Base-by-base conservation (phyloP, 768 basidiomycete species). In the Lactarius hatsudake region DNA sequence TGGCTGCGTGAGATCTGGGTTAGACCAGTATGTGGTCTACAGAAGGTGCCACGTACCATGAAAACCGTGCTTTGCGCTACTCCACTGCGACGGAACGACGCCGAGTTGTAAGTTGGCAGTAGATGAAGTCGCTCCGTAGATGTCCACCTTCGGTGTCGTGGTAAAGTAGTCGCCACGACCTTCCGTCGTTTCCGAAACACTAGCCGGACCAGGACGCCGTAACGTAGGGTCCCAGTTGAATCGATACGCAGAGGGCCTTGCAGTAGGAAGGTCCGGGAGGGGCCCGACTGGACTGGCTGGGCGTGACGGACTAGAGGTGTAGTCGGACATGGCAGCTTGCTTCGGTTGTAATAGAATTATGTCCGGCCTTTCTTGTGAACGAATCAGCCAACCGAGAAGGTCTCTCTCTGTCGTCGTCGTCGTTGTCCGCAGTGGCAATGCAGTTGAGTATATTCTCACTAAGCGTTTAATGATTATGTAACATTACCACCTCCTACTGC, bases 11-110 rank as follows among this genome's bases (percentile, higher is more conserved):
- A 42, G 61, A 13, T 8, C 12, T 38, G 26, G 8, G 7, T n/a
- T 10, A 34, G 28, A 23, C 59, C 38, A 45, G 43, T 34, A 12
- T 3, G 26, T 6, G 10, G 43, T 40, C 8, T 40, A 68, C 40
- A 30, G 23, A 30, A 2, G 9, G 8, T 10, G 30, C 32, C 34
- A 77, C 85, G 64, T 75, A 92, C 94, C 94, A 75, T 96, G 91
- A 79, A 96, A 96, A 9, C 94, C 94, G 71, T 93, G 89, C 55
- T 84, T 86, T 18, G 89, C 80, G 74, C 90, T 91, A 72, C 89
- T 91, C 91, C 91, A 94, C 74, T 89, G 85, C 30, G 80, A 74
- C 0, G 87, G 86, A 42, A 87, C 75, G 12, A 83, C 76, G 51
- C 81, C 81, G 30, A 81, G 75, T 1, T 81, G 79, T 36, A 87